phyloP scores from a whole-genome alignment of 257 asterid genomes.

The Gentiana dahurica region DNA sequence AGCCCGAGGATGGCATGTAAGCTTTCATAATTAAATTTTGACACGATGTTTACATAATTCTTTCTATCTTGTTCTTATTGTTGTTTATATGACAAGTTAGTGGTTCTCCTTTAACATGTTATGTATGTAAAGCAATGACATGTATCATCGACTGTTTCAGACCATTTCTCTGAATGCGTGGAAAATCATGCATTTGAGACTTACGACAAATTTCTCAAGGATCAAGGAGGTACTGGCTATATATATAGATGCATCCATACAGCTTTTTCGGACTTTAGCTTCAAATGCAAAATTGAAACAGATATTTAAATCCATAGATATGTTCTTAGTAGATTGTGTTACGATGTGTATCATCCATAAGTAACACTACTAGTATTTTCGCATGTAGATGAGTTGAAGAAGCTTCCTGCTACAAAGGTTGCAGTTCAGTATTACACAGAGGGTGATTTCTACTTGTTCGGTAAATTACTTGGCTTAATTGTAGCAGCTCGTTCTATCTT shows the following conservation, averaged over 20 bases:
- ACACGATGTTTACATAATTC: no score
- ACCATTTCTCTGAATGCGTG: conserved; percentile 96
- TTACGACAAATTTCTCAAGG: conserved; percentile 83
- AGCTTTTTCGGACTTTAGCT: no score
- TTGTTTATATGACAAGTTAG: no score
- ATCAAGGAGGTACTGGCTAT: conserved; percentile 47
- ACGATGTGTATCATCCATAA: no score
- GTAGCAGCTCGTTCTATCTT: neutral
- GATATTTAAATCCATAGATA: no score
- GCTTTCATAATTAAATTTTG: conserved; percentile 12
- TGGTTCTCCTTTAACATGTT: no score
- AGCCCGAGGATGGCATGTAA: conserved; percentile 99
- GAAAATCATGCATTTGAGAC: conserved; percentile 94
- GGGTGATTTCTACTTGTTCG: conserved; percentile 88
- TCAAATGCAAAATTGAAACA: no score
- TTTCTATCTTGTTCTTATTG: no score
- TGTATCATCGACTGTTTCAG: conserved; percentile 25
- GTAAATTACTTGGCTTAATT: conserved; percentile 27
- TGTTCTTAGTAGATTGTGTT: no score
- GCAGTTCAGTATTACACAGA: conserved; percentile 82
- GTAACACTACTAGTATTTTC: conserved; percentile 5
- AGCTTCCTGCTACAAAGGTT: conserved; percentile 56
- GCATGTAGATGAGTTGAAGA: conserved; percentile 56
- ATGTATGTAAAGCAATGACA: no score
- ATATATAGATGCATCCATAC: no score